Base-by-base conservation (phyloP, 2,329 filamentous ascomycete genomes). In the Blastomyces parvus region DNA sequence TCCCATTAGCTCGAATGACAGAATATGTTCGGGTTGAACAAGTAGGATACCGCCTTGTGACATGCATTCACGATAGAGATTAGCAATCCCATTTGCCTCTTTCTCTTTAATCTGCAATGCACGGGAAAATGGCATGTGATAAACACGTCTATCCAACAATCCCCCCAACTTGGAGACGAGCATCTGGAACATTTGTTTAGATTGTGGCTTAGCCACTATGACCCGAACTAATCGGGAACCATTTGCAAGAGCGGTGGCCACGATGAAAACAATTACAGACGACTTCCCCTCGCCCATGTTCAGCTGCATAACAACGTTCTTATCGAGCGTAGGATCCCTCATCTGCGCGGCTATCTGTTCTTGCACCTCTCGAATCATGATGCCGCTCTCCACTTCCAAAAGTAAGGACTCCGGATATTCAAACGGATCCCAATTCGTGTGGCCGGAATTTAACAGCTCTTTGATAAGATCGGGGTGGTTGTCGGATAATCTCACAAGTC, bases 281-380 rank as follows among this genome's bases (percentile, higher is more conserved):
- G 85, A 86, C 68, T 90, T 90, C 0, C 87, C 87, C 74, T 86
- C 80, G 0, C 86, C 86, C 86, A 88, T 88, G 65, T 87, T 85
- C 73, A 88, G 80, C 65, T 88, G 86, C 0, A 88, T 67, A 0
- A 88, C 83, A 0, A 84, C 84, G 64, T 87, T 88, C 0, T 73
- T 66, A 0, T 75, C 74, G 0, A 82, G 83, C 0, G 68, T 62
- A 0, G 86, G 86, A 0, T 73, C 73, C 1, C 86, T 84, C 22
- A 84, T 89, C 0, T 84, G 83, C 1, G 75, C 67, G 0, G 87
- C 86, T 7, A 90, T 86, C 4, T 85, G 78, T 0, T 87, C 78
- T 66, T 90, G 87, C 2, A 83, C 81, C 0, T 79, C 75, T 0
- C 87, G 81, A 61, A 90, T 84, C 36, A 86, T 76, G 2, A 90